Conservation (phyloP, 2,329 filamentous ascomycete genomes). For the Cladosporium sp. region DNA sequence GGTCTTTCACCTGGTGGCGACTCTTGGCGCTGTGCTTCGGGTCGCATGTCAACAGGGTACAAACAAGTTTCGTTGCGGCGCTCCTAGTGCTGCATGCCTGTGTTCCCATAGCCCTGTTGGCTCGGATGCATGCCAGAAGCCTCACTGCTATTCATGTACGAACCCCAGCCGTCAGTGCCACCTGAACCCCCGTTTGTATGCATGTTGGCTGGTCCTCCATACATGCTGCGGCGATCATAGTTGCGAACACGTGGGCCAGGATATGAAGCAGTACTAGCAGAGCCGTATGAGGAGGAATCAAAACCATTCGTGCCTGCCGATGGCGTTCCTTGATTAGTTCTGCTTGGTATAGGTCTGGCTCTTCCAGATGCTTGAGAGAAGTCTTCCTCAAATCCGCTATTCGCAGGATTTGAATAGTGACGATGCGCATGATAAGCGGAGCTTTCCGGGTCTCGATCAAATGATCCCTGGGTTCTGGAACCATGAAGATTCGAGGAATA, state of each 20-base stretch:
- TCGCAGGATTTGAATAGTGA: conserved; percentile 3
- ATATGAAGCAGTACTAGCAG: conserved; percentile 12
- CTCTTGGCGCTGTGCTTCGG: not conserved
- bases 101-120: conserved; percentile 1
- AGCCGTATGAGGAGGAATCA: conserved; percentile 18
- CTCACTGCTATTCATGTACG: not conserved
- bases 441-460: conserved; percentile 13
- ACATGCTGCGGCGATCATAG: conserved; percentile 22
- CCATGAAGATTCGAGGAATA: conserved; percentile 26
- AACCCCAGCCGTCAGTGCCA: conserved; percentile 23
- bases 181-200: conserved; percentile 13
- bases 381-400: conserved; percentile 17
- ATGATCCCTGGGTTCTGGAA: conserved; percentile 13
- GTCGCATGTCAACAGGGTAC: no score
- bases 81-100: conserved; percentile 8
- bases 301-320: conserved; percentile 14
- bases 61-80: not conserved
- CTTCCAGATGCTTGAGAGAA: conserved; percentile 6
- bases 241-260: conserved; percentile 11
- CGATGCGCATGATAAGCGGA: conserved; percentile 12
- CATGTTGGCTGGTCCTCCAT: conserved; percentile 12
- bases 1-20: not conserved
- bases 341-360: conserved; percentile 16
- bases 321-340: conserved; percentile 12
- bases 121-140: not conserved